Conservation (phyloP, 1,284 basidiomycete species). For the Tranzscheliella williamsii region DNA sequence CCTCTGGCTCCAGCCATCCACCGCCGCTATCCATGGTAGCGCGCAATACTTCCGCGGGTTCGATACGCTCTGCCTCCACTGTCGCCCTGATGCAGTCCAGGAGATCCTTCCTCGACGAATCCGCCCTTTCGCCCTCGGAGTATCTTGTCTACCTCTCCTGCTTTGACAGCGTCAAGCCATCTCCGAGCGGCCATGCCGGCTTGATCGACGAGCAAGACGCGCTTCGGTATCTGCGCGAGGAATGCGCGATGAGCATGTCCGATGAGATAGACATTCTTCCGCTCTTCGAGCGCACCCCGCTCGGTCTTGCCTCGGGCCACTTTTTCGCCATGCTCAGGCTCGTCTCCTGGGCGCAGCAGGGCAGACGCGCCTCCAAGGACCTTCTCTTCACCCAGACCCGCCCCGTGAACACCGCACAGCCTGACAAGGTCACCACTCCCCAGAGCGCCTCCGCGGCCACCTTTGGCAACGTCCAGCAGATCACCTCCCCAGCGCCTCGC, state of each 20-base stretch:
- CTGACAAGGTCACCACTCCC: conserved; percentile 16
- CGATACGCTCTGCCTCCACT: conserved; percentile 14
- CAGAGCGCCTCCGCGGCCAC: conserved; percentile 29
- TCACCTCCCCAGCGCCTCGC: conserved; percentile 19
- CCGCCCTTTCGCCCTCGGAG: conserved; percentile 58
- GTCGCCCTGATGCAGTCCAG: conserved; percentile 14
- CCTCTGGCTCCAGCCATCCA: no score
- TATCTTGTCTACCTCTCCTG: conserved; percentile 49
- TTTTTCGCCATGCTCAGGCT: conserved; percentile 58
- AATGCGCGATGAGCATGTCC: conserved; percentile 49
- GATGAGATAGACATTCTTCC: conserved; percentile 59
- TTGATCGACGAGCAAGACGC: conserved; percentile 56
- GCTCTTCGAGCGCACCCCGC: conserved; percentile 55
- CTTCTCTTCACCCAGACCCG: conserved; percentile 56
- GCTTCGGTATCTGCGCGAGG: conserved; percentile 52
- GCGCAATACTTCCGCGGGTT: conserved; percentile 17
- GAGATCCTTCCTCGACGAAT: conserved; percentile 45
- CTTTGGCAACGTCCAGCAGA: conserved; percentile 20
- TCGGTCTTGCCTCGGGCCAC: conserved; percentile 53
- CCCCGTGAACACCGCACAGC: conserved; percentile 33
- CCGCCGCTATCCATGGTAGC: no score
- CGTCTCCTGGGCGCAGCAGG: conserved; percentile 57
- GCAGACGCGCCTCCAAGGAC: conserved; percentile 29
- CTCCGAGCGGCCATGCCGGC: conserved; percentile 50
- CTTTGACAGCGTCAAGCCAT: conserved; percentile 47